phyloP scores from a whole-genome alignment of 129 eudicot species.

The Calendula officinalis region DNA sequence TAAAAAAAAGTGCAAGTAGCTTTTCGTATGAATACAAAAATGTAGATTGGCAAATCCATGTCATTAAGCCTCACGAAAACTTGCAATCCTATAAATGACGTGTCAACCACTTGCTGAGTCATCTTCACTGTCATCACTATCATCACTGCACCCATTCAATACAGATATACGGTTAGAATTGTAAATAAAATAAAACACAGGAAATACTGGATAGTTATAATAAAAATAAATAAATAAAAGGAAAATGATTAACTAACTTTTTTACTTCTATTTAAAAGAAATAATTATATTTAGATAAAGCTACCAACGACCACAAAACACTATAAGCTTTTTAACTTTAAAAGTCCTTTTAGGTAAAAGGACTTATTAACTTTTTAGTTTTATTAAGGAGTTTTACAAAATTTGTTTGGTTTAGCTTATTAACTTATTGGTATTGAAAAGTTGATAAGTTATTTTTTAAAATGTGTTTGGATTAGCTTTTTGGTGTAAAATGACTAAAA shows the following conservation, averaged over 20 bases:
- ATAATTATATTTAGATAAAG: too few relatives aligned
- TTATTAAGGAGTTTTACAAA: too few relatives aligned
- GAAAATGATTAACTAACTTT: background rate
- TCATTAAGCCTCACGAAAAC: conserved; percentile 4
- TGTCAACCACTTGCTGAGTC: conserved; percentile 53
- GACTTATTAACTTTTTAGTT: too few relatives aligned
- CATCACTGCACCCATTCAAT: conserved; percentile 56
- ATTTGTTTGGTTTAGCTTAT: too few relatives aligned
- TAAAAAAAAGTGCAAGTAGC: conserved; percentile 15
- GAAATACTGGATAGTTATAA: background rate
- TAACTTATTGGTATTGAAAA: too few relatives aligned
- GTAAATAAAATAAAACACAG: background rate
- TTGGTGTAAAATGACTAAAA: too few relatives aligned
- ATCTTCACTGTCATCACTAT: conserved; percentile 75
- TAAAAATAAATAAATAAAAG: background rate
- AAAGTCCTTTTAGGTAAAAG: too few relatives aligned
- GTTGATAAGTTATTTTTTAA: too few relatives aligned
- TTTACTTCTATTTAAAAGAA: too few relatives aligned
- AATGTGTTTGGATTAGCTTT: too few relatives aligned
- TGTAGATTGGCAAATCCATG: conserved; percentile 7
- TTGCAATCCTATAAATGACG: conserved; percentile 21
- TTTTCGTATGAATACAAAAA: conserved; percentile 38
- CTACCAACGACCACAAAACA: too few relatives aligned
- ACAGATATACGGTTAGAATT: background rate
- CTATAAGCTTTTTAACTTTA: too few relatives aligned